A percentile compares a stretch with the other conserved stretches of the same genome.
Evolutionary conservation across 2,329 filamentous ascomycete genomes (phyloP).

Genomic region (Lasiodiplodia theobromae): DNA sequence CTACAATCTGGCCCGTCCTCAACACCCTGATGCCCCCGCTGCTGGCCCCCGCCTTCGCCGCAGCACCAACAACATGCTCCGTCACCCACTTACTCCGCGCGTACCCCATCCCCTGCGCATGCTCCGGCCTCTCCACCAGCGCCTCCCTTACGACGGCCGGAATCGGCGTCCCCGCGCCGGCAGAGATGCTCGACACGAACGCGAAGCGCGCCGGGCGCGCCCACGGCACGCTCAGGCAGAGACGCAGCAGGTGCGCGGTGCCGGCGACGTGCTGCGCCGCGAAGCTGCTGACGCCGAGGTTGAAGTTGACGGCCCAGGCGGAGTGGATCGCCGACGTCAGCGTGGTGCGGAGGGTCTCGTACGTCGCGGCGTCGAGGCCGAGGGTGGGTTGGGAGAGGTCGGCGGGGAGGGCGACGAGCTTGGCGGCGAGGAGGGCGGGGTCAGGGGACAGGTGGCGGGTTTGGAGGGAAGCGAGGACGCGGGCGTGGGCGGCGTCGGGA

Average conservation of each 20-base stretch:
- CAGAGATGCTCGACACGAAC: slow-evolving; percentile 57
- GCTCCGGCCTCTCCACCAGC: slow-evolving; percentile 42
- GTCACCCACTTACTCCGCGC: slow-evolving; percentile 59
- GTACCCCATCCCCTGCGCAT: slow-evolving; percentile 61
- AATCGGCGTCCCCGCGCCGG: slow-evolving; percentile 49
- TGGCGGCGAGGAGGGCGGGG: slow-evolving; percentile 31
- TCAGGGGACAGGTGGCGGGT: slow-evolving; percentile 44
- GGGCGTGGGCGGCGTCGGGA: slow-evolving; percentile 33
- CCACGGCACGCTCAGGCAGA: slow-evolving; percentile 46
- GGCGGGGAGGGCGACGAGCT: slow-evolving; percentile 49
- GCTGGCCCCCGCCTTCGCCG: slow-evolving; percentile 18
- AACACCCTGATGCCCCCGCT: slow-evolving; percentile 47
- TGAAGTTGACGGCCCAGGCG: slow-evolving; percentile 66
- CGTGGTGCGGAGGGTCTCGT: slow-evolving; percentile 32
- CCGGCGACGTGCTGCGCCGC: slow-evolving; percentile 56
- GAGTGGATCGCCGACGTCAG: slow-evolving; percentile 58
- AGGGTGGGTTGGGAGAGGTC: slow-evolving; percentile 52
- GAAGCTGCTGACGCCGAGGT: slow-evolving; percentile 59
- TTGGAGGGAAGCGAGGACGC: slow-evolving; percentile 43
- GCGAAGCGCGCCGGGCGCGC: slow-evolving; percentile 48
- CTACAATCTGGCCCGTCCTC: slow-evolving; percentile 56
- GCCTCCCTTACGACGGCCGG: slow-evolving; percentile 45
- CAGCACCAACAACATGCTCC: slow-evolving; percentile 52
- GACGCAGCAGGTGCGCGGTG: slow-evolving; percentile 52
- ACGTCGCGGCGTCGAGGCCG: slow-evolving; percentile 44